Conservation (phyloP, 1,139 yeast species). For the Yamadazyma blattariae region DNA sequence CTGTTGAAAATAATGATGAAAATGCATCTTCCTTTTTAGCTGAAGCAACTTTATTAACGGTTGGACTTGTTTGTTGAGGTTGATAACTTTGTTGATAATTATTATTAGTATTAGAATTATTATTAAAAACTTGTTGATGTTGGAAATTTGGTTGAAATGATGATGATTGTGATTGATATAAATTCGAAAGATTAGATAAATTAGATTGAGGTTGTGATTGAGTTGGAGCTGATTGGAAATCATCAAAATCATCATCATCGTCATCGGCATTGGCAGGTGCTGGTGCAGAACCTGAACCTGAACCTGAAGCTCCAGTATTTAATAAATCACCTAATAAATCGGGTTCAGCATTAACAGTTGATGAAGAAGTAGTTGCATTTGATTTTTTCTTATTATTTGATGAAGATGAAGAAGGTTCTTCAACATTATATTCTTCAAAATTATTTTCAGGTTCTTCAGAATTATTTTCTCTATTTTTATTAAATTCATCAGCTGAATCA, state of each 20-base stretch:
- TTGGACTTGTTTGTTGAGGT: conserved; percentile 11
- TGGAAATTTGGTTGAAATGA: conserved; percentile 14
- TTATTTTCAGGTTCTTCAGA: conserved; percentile 29
- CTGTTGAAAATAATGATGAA: conserved; percentile 74
- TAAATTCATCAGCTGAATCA: conserved; percentile 47
- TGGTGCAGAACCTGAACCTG: conserved; percentile 14
- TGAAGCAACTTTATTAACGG: conserved; percentile 6
- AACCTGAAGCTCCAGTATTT: conserved; percentile 39
- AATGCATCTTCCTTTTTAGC: conserved; percentile 60
- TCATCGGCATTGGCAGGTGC: conserved; percentile 21
- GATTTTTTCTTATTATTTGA: conserved; percentile 42
- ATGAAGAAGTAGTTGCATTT: conserved; percentile 32
- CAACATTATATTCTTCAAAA: conserved; percentile 73
- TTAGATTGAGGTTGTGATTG: conserved; percentile 23
- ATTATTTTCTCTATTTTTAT: conserved; percentile 15
- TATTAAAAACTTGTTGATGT: conserved; percentile 12
- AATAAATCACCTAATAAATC: conserved; percentile 56
- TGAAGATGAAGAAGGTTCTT: conserved; percentile 21
- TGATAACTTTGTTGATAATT: conserved; percentile 5
- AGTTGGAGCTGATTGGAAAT: conserved; percentile 76
- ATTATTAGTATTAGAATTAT: background rate
- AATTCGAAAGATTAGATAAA: conserved; percentile 35
- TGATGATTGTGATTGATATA: conserved; percentile 15
- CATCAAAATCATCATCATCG: conserved; percentile 90
- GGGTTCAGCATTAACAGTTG: conserved; percentile 42